phyloP scores from a whole-genome alignment of 2,329 filamentous ascomycete species.

The Stagonosporopsis chrysanthemi region DNA sequence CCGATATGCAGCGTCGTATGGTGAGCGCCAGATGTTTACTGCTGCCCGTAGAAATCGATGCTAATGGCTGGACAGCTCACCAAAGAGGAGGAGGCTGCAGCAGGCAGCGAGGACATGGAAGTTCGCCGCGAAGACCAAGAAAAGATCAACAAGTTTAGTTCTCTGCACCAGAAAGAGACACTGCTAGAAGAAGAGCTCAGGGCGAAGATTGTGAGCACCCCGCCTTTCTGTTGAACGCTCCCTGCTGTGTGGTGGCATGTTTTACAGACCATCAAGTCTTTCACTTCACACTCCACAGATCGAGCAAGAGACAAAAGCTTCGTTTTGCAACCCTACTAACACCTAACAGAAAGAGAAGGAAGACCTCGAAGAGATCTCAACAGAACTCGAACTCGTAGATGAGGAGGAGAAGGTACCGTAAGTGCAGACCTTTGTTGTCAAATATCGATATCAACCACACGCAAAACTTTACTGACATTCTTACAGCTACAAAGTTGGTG shows the following conservation, averaged over 20 bases:
- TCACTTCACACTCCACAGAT: background rate
- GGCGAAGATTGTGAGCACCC: slow-evolving; percentile 71
- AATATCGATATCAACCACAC: background rate
- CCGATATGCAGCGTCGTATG: slow-evolving; percentile 55
- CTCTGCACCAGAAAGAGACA: slow-evolving; percentile 86
- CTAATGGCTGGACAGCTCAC: slow-evolving; percentile 71
- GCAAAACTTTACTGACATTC: background rate
- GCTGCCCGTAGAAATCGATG: slow-evolving; percentile 1
- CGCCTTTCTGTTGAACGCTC: background rate
- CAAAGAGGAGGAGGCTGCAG: slow-evolving; percentile 77
- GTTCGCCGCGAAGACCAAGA: slow-evolving; percentile 97
- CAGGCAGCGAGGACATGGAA: slow-evolving; percentile 81
- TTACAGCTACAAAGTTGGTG: slow-evolving; percentile 90
- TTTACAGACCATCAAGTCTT: background rate
- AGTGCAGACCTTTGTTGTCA: slow-evolving; percentile 43
- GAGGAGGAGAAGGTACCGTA: slow-evolving; percentile 94
- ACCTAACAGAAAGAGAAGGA: slow-evolving; percentile 89
- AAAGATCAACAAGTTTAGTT: slow-evolving; percentile 98
- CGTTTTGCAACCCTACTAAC: background rate
- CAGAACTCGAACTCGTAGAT: slow-evolving; percentile 90
- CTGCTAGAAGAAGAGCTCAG: slow-evolving; percentile 81
- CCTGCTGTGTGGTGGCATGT: too few species aligned
- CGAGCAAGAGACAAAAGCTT: background rate
- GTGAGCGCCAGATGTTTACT: slow-evolving; percentile 37
- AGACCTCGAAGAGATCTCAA: slow-evolving; percentile 90